Evolutionary conservation across 2,329 filamentous ascomycete genomes (phyloP), one percentile per base, ranked within the genome.

Genomic region (Penicillium paneum): DNA sequence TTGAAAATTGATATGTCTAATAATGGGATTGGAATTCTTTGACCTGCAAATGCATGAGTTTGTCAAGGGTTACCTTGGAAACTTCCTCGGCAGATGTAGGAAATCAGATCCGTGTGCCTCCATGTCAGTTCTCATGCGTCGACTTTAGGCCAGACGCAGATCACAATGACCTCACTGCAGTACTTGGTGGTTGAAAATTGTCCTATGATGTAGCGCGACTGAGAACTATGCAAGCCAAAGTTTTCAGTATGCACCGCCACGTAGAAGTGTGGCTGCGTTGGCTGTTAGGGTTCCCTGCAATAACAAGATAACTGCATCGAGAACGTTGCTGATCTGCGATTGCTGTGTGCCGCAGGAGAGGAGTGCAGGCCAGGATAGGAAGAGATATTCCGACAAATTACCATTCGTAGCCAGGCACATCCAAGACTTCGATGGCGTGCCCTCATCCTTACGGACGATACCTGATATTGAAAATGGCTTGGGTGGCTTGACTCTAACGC

Each of bases 381-480:
- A 52, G 26, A 31, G 34, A 53, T 55, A 21, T 36, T 51, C 38
- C 8, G 28, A 46, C 29, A 29, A 21, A 17, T 28, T 48, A 19
- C 40, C 35, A 24, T 49, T 47, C 45, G 24, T 29, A 35, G 45
- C 31, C 8, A 40, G 17, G 21, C 38, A 52, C 24, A 36, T 28
- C 39, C 15, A 29, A 29, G 19, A 49, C 6, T 41, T n/a, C 35
- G 17, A 31, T 55, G 45, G 15, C 28, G 38, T 55, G 28, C 17
- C 19, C 21, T n/a, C 21, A 54, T 43, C 46, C 36, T 53, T 57
- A 48, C 38, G n/a, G 56, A 58, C 39, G 48, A 54, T 50, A 24
- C 53, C 31, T 38, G 40, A 19, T n/a, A 13, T 45, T 11, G 19
- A 19, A 52, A n/a, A 29, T 41, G 28, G 24, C 32, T 29, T 41